Base-by-base conservation (phyloP, 768 basidiomycete genomes). In the Hirschioporus abietinus region DNA sequence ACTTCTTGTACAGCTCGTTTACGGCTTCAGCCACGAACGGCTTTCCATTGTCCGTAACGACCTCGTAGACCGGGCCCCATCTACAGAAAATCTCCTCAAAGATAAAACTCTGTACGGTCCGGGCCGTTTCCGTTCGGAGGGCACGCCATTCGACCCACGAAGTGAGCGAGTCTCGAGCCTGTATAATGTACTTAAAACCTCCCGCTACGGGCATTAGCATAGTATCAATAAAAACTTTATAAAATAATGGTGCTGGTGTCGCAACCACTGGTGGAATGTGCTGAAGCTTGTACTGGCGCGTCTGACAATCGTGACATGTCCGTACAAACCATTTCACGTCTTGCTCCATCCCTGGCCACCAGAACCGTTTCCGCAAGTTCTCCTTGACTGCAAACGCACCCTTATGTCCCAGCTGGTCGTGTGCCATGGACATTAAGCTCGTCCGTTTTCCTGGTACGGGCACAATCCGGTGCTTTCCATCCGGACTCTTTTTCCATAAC, bases 1-100 rank as follows among this genome's bases (percentile, higher is more conserved):
- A 79, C 30, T 70, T 71, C 20, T 73, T 35, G 0, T 63, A 20
- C 0, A 80, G 71, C 60, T 69, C 70, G 0, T 70, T 58, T 2
- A 77, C 65, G 17, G 72, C 71, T 30, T 30, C 30, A 0, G 70
- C 68, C 1, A 78, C 62, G 42, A 79, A 74, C 0, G 73, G 73
- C 0, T 75, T 66, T 0, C 78, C 73, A 68, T 84, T 84, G 67
- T 84, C 82, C 0, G 78, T 81, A 0, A 83, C 75, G 20, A 84
- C 78, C 24, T 78, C 71, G 0, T 18, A n/a, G 0, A 81, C 23
- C 20, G 75, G 72, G 1, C 80, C 82, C 81, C 81, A 83, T 20
- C 75, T 61, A 66, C 76, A 81, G 12, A 80, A 63, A 5, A 80
- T 63, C 24, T 80, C 75, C 63, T 80, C 68, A 25, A 78, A 78